Evolutionary conservation across 257 asterid species (phyloP).

Genomic region (Catharanthus roseus): DNA sequence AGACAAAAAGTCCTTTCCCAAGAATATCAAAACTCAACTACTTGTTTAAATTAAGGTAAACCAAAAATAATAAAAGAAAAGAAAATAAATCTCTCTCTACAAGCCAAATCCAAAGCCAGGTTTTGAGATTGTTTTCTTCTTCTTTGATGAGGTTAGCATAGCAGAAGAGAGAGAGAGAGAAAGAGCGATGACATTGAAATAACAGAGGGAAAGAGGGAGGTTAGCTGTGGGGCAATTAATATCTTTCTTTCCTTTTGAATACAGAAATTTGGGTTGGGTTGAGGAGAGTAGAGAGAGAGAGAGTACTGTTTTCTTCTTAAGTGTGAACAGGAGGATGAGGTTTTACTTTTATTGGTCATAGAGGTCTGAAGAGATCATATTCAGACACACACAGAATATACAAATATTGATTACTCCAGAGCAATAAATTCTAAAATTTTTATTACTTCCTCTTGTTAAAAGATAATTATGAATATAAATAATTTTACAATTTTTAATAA

Average conservation of each 20-base stretch:
- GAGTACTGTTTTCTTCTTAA: not conserved
- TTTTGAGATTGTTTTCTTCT: not conserved
- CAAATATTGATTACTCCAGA: no score
- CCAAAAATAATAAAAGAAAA: not conserved
- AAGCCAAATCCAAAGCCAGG: not conserved
- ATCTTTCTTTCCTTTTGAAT: not conserved
- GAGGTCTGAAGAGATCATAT: no score
- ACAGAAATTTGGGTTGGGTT: no score
- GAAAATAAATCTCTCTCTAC: no score
- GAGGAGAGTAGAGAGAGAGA: no score
- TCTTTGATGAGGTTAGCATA: slow-evolving; percentile 5
- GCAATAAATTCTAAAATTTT: no score
- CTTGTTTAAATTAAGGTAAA: slow-evolving; percentile 26
- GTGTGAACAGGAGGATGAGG: not conserved
- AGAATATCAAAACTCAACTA: slow-evolving; percentile 50
- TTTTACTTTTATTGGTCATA: no score
- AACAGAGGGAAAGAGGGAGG: not conserved
- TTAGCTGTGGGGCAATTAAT: slow-evolving; percentile 12
- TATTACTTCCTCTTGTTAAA: no score
- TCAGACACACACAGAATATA: no score
- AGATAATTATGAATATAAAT: no score
- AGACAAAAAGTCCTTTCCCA: slow-evolving; percentile 43
- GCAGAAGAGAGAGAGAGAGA: no score
- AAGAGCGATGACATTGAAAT: slow-evolving; percentile 4
- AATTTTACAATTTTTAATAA: no score